These are phyloP conservation scores for Aureobasidium sp. DNA, from an alignment of 2,329 filamentous ascomycete genomes.

Conservation along the genomic window DNA sequence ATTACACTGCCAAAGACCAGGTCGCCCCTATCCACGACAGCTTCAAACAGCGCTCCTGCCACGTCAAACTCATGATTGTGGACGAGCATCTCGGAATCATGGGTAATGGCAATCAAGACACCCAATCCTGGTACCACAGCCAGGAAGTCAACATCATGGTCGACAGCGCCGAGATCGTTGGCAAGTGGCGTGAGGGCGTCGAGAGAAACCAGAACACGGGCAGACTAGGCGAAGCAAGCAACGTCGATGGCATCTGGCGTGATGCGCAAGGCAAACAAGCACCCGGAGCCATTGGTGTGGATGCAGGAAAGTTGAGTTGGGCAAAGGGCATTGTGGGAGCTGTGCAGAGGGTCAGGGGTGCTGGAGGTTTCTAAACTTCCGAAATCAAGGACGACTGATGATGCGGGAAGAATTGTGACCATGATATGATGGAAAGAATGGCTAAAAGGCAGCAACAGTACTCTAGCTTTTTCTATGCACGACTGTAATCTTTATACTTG, in stretches of 20 bases:
- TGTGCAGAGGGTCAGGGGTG: slow-evolving; percentile 43
- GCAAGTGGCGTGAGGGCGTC: slow-evolving; percentile 35
- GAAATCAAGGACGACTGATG: background rate
- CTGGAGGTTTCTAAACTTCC: slow-evolving; percentile 15
- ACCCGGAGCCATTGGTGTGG: slow-evolving; percentile 33
- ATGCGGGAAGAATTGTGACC: background rate
- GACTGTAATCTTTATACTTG: background rate
- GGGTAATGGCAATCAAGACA: slow-evolving; percentile 73
- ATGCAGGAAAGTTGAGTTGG: slow-evolving; percentile 51
- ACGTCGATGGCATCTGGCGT: slow-evolving; percentile 55
- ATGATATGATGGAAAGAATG: background rate
- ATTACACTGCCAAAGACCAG: slow-evolving; percentile 70
- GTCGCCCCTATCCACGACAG: slow-evolving; percentile 56
- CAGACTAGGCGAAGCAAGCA: slow-evolving; percentile 46
- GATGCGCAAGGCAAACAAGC: slow-evolving; percentile 38
- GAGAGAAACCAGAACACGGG: slow-evolving; percentile 60
- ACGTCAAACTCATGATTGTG: slow-evolving; percentile 69
- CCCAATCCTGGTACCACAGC: slow-evolving; percentile 69
- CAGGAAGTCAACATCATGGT: slow-evolving; percentile 73
- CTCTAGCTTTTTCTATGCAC: background rate
- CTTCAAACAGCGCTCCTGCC: slow-evolving; percentile 59
- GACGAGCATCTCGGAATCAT: slow-evolving; percentile 62
- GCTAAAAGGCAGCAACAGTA: background rate
- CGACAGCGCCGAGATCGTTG: slow-evolving; percentile 55
- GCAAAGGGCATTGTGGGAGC: slow-evolving; percentile 50